Evolutionary conservation across 331 rosid species (phyloP).

Genomic region (Stylosanthes scabra): DNA sequence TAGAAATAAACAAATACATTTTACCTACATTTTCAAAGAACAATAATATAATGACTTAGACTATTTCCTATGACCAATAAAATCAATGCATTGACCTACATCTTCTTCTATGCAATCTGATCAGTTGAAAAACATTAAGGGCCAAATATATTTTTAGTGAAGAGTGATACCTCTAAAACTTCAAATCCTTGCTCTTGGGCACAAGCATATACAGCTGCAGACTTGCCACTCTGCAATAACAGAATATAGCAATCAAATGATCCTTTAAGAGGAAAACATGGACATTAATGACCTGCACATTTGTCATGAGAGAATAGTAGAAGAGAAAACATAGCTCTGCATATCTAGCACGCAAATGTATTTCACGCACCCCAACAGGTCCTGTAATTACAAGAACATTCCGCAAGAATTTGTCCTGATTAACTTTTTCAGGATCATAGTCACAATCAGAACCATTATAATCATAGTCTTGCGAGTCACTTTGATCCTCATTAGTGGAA

Average conservation of each 20-base stretch:
- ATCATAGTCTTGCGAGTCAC: slow-evolving; percentile 38
- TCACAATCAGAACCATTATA: slow-evolving; percentile 52
- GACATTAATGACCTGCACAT: neutral
- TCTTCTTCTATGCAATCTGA: no score
- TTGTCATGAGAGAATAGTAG: neutral
- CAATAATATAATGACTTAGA: no score
- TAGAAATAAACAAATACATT: no score
- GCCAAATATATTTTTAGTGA: neutral
- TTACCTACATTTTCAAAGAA: no score
- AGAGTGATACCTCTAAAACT: slow-evolving; percentile 75
- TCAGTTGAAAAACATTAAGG: slow-evolving; percentile 22
- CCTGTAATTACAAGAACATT: slow-evolving; percentile 87
- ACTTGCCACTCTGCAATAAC: slow-evolving; percentile 86
- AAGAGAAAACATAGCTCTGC: neutral
- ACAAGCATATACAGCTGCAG: slow-evolving; percentile 97
- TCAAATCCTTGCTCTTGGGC: slow-evolving; percentile 87
- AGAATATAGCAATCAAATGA: slow-evolving; percentile 16
- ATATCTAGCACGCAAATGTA: slow-evolving; percentile 7
- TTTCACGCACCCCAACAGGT: slow-evolving; percentile 74
- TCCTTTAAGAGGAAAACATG: slow-evolving; percentile 14
- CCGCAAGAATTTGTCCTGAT: slow-evolving; percentile 51
- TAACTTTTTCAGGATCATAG: slow-evolving; percentile 51
- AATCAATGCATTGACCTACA: no score
- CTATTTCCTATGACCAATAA: no score
- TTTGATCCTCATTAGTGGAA: slow-evolving; percentile 42